phyloP scores from a whole-genome alignment of 1,284 basidiomycete genomes.

The Marasmius sp. region DNA sequence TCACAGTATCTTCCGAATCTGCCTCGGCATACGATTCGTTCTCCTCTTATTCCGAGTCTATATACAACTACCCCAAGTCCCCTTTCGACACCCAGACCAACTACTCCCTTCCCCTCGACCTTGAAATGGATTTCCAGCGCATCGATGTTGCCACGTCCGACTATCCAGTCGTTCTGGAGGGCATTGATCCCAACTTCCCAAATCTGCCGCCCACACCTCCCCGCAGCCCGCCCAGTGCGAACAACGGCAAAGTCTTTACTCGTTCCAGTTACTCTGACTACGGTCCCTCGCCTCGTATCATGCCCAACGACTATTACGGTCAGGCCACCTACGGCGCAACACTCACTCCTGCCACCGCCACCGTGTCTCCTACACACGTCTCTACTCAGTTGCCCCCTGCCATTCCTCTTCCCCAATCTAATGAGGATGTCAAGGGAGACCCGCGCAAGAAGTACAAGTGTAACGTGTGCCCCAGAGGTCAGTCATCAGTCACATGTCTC shows the following conservation, averaged over 20 bases:
- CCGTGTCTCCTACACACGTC: slow-evolving; percentile 58
- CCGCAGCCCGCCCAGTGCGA: slow-evolving; percentile 47
- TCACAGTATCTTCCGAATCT: slow-evolving; percentile 77
- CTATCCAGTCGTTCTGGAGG: slow-evolving; percentile 44
- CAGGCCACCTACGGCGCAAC: slow-evolving; percentile 32
- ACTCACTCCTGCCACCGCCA: slow-evolving; percentile 39
- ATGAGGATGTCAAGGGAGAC: slow-evolving; percentile 51
- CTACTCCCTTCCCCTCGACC: slow-evolving; percentile 56
- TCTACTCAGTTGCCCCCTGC: slow-evolving; percentile 45
- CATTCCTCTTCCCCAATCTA: slow-evolving; percentile 39
- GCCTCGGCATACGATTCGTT: slow-evolving; percentile 69
- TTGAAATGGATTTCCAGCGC: slow-evolving; percentile 72
- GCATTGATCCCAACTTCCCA: slow-evolving; percentile 51
- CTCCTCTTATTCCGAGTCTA: slow-evolving; percentile 65
- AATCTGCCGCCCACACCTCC: slow-evolving; percentile 59
- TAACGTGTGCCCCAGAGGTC: slow-evolving; percentile 68
- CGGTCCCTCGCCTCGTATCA: slow-evolving; percentile 30
- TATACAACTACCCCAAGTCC: slow-evolving; percentile 61
- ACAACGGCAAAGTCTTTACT: slow-evolving; percentile 38
- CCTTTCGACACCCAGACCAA: slow-evolving; percentile 46
- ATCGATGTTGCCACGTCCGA: slow-evolving; percentile 50
- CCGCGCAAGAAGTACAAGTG: slow-evolving; percentile 78
- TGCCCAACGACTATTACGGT: slow-evolving; percentile 57
- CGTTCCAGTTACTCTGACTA: slow-evolving; percentile 40
- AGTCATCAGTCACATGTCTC: slow-evolving; percentile 17